A percentile compares a stretch with the other conserved stretches of the same genome.
Evolutionary conservation across 176 grass and related monocot genomes (phyloP).

Genomic region (Oryza glaberrima): DNA sequence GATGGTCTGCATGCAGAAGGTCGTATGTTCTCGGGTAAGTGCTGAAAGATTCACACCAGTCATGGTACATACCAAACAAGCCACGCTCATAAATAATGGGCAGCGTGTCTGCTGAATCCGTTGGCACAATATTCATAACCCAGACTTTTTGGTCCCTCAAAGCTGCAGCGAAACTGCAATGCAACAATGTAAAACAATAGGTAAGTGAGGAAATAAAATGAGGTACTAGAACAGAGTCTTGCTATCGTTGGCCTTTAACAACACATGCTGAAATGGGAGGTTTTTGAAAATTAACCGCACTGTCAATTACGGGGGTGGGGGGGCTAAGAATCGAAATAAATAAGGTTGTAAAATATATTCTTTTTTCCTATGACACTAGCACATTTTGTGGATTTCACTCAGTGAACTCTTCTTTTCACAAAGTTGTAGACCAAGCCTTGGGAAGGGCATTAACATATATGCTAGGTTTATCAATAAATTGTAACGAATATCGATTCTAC

Average conservation of each 20-base stretch:
- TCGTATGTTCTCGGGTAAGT: slow-evolving; percentile 95
- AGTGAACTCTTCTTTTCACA: neutral
- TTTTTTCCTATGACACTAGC: neutral
- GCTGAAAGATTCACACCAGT: slow-evolving; percentile 99
- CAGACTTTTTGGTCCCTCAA: slow-evolving; percentile 78
- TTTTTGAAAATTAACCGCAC: neutral
- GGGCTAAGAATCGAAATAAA: neutral
- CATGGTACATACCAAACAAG: slow-evolving; percentile 98
- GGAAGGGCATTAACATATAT: neutral
- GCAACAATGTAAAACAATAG: slow-evolving; percentile 35
- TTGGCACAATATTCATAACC: slow-evolving; percentile 97
- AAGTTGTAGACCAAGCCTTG: neutral
- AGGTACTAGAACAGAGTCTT: neutral
- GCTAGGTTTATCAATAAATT: neutral
- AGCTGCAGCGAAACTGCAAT: slow-evolving; percentile 90
- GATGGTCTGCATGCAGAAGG: slow-evolving; percentile 93
- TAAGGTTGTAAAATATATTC: neutral
- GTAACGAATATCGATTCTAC: slow-evolving; percentile 14
- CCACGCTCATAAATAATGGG: slow-evolving; percentile 98
- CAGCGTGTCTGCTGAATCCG: slow-evolving; percentile 92
- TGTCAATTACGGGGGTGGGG: neutral
- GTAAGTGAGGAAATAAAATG: slow-evolving; percentile 24
- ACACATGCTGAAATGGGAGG: neutral
- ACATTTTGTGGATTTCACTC: neutral
- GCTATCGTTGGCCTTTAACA: neutral